Percentiles rank a stretch among this genome's conserved stretches.
Evolutionary conservation across 1,284 basidiomycete species (phyloP).

Genomic region (Ustilago esculenta): DNA sequence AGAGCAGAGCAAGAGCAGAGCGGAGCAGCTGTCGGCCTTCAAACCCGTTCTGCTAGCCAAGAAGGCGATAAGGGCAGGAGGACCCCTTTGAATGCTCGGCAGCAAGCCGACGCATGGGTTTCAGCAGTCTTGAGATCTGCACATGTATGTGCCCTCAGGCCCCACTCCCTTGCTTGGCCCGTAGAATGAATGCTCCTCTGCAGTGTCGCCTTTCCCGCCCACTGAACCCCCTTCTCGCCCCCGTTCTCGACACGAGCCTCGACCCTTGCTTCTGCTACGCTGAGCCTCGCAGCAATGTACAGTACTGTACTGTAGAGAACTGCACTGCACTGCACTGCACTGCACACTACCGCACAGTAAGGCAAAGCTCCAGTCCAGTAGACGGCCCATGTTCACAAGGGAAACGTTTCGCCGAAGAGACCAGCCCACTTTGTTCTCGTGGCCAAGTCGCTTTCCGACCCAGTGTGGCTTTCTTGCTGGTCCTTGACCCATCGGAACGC

Average conservation of each 20-base stretch:
- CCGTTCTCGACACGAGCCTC: constrained; percentile 4
- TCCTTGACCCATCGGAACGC: constrained; percentile 12
- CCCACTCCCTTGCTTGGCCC: neutral
- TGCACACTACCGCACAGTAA: too few relatives aligned
- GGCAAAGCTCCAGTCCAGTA: neutral
- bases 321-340: too few relatives aligned
- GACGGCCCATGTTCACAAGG: too few relatives aligned
- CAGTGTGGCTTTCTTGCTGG: too few relatives aligned
- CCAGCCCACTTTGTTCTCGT: constrained; percentile 3
- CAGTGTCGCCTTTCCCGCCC: neutral
- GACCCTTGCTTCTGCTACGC: constrained; percentile 25
- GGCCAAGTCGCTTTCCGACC: too few relatives aligned
- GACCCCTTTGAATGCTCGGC: neutral
- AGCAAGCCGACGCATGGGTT: constrained; percentile 8
- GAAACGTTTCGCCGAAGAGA: too few relatives aligned
- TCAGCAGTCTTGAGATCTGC: constrained; percentile 7
- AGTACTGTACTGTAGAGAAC: too few relatives aligned
- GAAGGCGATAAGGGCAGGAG: constrained; percentile 4
- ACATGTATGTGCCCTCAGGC: neutral
- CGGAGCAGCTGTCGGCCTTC: constrained; percentile 12
- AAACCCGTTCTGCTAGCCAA: constrained; percentile 8
- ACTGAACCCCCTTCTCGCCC: too few relatives aligned
- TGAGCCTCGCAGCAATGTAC: neutral
- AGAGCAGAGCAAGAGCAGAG: too few relatives aligned
- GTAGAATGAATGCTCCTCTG: neutral